phyloP scores from a whole-genome alignment of 2,329 filamentous ascomycete genomes.

The Colletotrichum abscissum region DNA sequence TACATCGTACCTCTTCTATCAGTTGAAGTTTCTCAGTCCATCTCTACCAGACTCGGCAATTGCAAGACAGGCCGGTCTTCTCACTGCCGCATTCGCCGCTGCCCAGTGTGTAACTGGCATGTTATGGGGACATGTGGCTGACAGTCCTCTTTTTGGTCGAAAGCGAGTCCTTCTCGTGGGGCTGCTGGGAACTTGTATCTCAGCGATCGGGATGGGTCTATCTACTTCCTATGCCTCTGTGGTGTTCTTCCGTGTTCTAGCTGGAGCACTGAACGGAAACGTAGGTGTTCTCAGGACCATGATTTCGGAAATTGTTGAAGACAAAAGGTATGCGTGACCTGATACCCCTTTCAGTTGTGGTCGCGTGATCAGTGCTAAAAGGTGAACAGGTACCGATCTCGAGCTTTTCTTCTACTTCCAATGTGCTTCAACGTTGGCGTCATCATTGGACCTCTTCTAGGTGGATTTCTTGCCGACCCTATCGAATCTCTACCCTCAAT shows the following conservation, averaged over 20 bases:
- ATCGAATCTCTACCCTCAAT: constrained; percentile 32
- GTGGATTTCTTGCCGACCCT: constrained; percentile 40
- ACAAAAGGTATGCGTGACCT: constrained; percentile 30
- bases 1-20: constrained; percentile 39
- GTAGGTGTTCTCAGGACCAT: constrained; percentile 39
- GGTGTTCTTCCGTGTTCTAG: constrained; percentile 37
- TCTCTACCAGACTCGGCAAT: constrained; percentile 30
- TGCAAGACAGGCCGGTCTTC: constrained; percentile 36
- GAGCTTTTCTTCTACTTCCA: constrained; percentile 38
- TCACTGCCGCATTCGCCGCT: constrained; percentile 38
- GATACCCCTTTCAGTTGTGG: not conserved
- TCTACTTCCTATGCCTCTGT: constrained; percentile 65
- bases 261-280: constrained; percentile 38
- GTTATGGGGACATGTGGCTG: constrained; percentile 37
- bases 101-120: constrained; percentile 38
- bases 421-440: constrained; percentile 40
- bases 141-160: constrained; percentile 34
- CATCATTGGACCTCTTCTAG: constrained; percentile 40
- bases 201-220: constrained; percentile 78
- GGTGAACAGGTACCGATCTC: constrained; percentile 15
- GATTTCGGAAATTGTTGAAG: constrained; percentile 38
- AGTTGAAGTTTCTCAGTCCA: constrained; percentile 35
- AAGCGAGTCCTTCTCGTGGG: constrained; percentile 38
- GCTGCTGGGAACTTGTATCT: constrained; percentile 63
- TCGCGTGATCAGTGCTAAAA: not conserved